Evolutionary conservation across 2,329 filamentous ascomycete species (phyloP).

Genomic region (Hypoxylon sp.): DNA sequence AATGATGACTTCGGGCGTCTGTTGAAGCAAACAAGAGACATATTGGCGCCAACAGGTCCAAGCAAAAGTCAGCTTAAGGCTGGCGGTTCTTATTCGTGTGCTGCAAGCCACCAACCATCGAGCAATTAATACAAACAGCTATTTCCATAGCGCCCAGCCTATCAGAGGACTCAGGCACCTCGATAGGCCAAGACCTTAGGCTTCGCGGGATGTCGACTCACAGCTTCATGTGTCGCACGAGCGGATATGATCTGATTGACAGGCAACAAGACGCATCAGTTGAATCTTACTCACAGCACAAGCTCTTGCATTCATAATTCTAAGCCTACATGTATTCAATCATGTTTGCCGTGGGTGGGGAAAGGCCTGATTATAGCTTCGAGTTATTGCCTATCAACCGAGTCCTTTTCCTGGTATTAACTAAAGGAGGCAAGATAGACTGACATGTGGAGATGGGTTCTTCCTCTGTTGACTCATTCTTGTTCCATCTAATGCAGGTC

Average conservation of each 20-base stretch:
- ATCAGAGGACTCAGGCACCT: slow-evolving; percentile 15
- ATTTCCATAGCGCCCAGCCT: slow-evolving; percentile 10
- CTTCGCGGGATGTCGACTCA: slow-evolving; percentile 21
- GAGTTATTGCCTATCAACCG: slow-evolving; percentile 9
- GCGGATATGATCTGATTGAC: slow-evolving; percentile 30
- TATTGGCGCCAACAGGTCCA: slow-evolving; percentile 39
- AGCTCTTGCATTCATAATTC: slow-evolving; percentile 1
- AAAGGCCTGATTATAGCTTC: slow-evolving; percentile 6
- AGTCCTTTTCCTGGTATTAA: slow-evolving; percentile 1
- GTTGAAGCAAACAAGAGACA: slow-evolving; percentile 29
- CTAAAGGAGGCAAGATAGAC: slow-evolving; percentile 5
- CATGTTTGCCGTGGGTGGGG: slow-evolving; percentile 14
- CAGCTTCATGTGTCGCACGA: slow-evolving; percentile 20
- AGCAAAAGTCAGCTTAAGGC: slow-evolving; percentile 26
- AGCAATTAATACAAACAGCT: slow-evolving; percentile 21
- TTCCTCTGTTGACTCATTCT: slow-evolving; percentile 43
- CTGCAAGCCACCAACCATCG: slow-evolving; percentile 26
- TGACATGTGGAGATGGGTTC: slow-evolving; percentile 34
- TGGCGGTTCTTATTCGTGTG: slow-evolving; percentile 19
- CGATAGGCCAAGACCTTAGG: slow-evolving; percentile 21
- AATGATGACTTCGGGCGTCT: slow-evolving; percentile 34
- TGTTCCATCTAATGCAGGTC: slow-evolving; percentile 47
- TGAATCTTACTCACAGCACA: slow-evolving; percentile 6
- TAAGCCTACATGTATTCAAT: slow-evolving; percentile 1
- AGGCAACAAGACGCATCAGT: slow-evolving; percentile 18